These are phyloP conservation scores for Cercospora zeina DNA, from an alignment of 2,329 filamentous ascomycete species.

Conservation along the genomic window DNA sequence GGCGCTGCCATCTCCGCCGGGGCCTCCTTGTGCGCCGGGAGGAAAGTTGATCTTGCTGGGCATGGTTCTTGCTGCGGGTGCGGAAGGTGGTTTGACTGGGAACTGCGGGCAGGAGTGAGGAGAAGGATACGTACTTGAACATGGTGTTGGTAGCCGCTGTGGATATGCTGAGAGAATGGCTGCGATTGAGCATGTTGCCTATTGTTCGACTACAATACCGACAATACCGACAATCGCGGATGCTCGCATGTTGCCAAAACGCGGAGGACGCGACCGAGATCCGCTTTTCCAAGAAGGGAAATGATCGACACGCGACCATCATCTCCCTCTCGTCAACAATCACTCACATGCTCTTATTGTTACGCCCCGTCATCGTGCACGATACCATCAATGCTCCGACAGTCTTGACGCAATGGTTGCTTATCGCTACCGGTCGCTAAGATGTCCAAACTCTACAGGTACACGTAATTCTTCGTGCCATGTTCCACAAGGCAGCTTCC, in stretches of 20 bases:
- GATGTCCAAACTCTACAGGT: neutral
- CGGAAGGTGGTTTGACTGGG: neutral
- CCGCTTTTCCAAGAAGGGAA: neutral
- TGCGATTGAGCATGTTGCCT: slow-evolving; percentile 3
- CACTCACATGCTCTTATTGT: neutral
- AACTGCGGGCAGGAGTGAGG: neutral
- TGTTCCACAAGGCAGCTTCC: neutral
- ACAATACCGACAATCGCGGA: neutral
- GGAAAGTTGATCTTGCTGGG: neutral
- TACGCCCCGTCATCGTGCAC: neutral
- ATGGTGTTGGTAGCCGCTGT: neutral
- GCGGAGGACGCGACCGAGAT: slow-evolving; percentile 1
- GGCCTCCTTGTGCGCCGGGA: slow-evolving; percentile 4
- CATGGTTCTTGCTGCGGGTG: neutral
- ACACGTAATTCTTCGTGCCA: neutral
- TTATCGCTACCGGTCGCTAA: neutral
- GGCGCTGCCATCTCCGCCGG: neutral
- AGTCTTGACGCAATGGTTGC: neutral
- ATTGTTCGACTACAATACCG: neutral
- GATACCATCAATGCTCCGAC: neutral
- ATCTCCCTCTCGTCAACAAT: neutral
- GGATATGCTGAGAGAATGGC: slow-evolving; percentile 5
- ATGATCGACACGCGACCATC: neutral
- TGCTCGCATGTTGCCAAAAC: slow-evolving; percentile 2
- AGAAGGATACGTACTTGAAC: slow-evolving; percentile 1